Conservation (phyloP, 2,329 filamentous ascomycete genomes). For the Lasiodiplodia gonubiensis region DNA sequence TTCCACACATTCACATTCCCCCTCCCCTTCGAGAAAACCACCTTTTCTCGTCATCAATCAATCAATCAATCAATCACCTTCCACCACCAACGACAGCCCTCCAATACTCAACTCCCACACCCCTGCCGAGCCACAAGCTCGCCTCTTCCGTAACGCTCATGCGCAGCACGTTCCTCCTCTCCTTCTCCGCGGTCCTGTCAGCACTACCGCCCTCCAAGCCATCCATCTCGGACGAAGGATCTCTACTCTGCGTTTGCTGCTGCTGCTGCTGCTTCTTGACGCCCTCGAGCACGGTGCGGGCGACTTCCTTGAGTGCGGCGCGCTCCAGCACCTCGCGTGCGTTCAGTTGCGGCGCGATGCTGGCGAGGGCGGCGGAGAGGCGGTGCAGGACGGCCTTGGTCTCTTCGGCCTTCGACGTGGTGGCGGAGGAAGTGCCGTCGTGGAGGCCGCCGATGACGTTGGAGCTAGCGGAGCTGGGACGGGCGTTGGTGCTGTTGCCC, state of each 20-base stretch:
- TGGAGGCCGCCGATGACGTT: not conserved
- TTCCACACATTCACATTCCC: not conserved
- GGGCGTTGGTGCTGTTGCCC: not conserved
- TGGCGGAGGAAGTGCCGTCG: not conserved
- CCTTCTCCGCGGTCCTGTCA: not conserved
- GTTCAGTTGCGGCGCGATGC: slow-evolving; percentile 49
- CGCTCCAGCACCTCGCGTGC: slow-evolving; percentile 57
- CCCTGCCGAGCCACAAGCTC: slow-evolving; percentile 70
- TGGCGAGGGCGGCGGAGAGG: slow-evolving; percentile 45
- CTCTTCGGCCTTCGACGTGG: not conserved
- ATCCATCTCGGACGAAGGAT: not conserved
- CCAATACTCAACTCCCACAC: slow-evolving; percentile 73
- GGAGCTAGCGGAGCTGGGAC: slow-evolving; percentile 30
- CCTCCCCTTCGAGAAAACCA: not conserved
- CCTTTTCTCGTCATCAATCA: not conserved
- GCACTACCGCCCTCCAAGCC: not conserved
- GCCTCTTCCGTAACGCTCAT: slow-evolving; percentile 25
- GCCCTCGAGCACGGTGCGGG: slow-evolving; percentile 51
- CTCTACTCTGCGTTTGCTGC: not conserved
- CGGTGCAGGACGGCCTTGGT: slow-evolving; percentile 36
- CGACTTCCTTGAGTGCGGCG: slow-evolving; percentile 84
- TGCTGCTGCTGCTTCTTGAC: not conserved
- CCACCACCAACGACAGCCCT: slow-evolving; percentile 62
- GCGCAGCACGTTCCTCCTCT: slow-evolving; percentile 1
- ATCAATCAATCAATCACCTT: not conserved